Conservation (phyloP, 495 filamentous ascomycete species). For the Aspergillus haitiensis region DNA sequence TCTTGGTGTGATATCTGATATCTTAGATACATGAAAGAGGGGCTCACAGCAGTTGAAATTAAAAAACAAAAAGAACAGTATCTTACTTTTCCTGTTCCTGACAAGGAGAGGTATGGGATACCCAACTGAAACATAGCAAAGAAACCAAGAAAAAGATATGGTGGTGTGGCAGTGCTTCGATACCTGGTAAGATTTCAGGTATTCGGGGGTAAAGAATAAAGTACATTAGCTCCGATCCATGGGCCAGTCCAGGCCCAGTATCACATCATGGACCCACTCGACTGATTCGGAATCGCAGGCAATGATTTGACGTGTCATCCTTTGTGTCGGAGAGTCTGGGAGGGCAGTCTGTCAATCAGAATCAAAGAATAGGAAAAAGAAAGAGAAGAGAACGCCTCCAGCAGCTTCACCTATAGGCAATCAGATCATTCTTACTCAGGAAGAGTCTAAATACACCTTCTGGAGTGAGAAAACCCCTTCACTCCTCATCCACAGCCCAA, state of each 20-base stretch:
- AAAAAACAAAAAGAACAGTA: too few species aligned
- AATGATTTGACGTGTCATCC: conserved; percentile 25
- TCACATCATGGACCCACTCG: conserved; percentile 27
- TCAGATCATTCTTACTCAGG: background rate
- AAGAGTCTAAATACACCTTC: background rate
- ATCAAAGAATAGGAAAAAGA: too few species aligned
- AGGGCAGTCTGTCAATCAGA: conserved; percentile 1
- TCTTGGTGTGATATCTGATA: too few species aligned
- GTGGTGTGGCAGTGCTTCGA: background rate
- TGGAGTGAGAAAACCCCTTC: background rate
- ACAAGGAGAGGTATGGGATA: too few species aligned
- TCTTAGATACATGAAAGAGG: too few species aligned
- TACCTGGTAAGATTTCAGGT: background rate
- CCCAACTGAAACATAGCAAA: too few species aligned
- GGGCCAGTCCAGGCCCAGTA: conserved; percentile 27
- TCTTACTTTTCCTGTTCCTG: too few species aligned
- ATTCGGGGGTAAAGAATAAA: background rate
- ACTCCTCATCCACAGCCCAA: background rate
- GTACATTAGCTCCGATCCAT: conserved; percentile 13
- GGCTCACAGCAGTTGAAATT: too few species aligned
- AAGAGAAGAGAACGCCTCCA: too few species aligned
- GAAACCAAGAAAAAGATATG: background rate
- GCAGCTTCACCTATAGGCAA: background rate
- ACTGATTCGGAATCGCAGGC: conserved; percentile 15
- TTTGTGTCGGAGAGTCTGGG: conserved; percentile 5